Conservation (phyloP, 2,329 filamentous ascomycete genomes). For the Aspergillus ruber region DNA sequence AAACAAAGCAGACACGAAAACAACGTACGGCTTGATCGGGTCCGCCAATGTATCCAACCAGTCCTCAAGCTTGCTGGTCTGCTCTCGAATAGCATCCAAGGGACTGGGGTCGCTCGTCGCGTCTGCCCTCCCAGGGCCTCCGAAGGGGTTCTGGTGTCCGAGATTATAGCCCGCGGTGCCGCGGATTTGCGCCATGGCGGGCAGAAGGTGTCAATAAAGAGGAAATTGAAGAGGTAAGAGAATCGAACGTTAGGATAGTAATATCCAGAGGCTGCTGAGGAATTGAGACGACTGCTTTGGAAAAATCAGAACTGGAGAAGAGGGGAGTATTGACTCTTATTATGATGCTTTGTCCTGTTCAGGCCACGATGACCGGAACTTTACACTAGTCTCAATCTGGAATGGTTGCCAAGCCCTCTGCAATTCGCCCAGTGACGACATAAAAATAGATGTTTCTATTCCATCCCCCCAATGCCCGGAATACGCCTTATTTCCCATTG, state of each 20-base stretch:
- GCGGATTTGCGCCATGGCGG: conserved; percentile 49
- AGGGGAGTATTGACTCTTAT: conserved; percentile 1
- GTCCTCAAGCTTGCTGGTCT: conserved; percentile 98
- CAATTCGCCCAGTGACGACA: conserved; percentile 5
- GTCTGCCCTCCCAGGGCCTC: conserved; percentile 52
- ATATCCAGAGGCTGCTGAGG: not conserved
- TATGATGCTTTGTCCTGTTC: conserved; percentile 24
- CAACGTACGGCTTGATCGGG: conserved; percentile 84
- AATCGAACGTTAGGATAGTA: conserved; percentile 6
- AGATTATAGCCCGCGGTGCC: conserved; percentile 77
- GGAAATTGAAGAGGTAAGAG: conserved; percentile 4
- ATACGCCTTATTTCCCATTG: too few species aligned
- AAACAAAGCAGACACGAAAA: conserved; percentile 1
- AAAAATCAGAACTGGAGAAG: not conserved
- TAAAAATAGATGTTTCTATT: not conserved
- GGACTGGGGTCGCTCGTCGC: conserved; percentile 64
- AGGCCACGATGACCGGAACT: conserved; percentile 39
- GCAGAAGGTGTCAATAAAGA: conserved; percentile 2
- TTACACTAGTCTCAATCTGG: conserved; percentile 21
- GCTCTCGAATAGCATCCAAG: conserved; percentile 81
- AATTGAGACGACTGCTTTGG: too few species aligned
- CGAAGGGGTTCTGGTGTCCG: conserved; percentile 67
- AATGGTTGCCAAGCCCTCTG: conserved; percentile 21
- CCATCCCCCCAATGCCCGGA: too few species aligned
- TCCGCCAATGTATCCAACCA: conserved; percentile 79